Evolutionary conservation across 345 rosid genomes (phyloP).

Genomic region (Aquilaria yunnanensis): DNA sequence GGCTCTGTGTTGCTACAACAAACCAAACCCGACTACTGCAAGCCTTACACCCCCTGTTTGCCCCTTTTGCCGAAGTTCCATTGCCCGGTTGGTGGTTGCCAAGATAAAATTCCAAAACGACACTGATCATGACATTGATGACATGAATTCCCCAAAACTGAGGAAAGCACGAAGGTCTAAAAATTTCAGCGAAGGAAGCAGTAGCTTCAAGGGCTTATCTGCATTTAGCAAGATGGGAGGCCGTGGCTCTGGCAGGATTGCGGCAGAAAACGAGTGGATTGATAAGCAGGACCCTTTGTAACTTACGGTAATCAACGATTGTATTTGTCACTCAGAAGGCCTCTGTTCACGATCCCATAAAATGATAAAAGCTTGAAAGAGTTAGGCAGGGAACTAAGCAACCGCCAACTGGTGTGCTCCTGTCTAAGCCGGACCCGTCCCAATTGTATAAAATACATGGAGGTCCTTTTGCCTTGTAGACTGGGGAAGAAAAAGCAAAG

Average conservation of each 20-base stretch:
- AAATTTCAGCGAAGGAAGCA: slow-evolving; percentile 85
- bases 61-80: slow-evolving; percentile 95
- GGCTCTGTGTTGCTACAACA: slow-evolving; percentile 96
- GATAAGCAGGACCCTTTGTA: slow-evolving; percentile 34
- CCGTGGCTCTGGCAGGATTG: slow-evolving; percentile 51
- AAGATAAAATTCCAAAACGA: slow-evolving; percentile 50
- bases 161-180: slow-evolving; percentile 61
- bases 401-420: slow-evolving; percentile 2
- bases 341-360: too few relatives aligned
- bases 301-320: background rate
- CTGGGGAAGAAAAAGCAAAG: slow-evolving; percentile 26
- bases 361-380: background rate
- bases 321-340: slow-evolving; percentile 5
- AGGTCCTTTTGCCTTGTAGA: slow-evolving; percentile 11
- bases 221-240: slow-evolving; percentile 49
- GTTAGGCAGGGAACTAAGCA: slow-evolving; percentile 7
- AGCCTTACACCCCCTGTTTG: slow-evolving; percentile 66
- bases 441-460: slow-evolving; percentile 14
- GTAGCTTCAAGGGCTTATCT: slow-evolving; percentile 88
- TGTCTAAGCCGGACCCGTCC: slow-evolving; percentile 19
- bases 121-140: slow-evolving; percentile 42
- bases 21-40: slow-evolving; percentile 88
- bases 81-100: slow-evolving; percentile 58
- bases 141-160: slow-evolving; percentile 51
- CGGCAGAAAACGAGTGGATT: slow-evolving; percentile 40